These are phyloP conservation scores for Plasmodium gallinaceum DNA, from an alignment of 169 alveolate species.

Conservation along the genomic window DNA sequence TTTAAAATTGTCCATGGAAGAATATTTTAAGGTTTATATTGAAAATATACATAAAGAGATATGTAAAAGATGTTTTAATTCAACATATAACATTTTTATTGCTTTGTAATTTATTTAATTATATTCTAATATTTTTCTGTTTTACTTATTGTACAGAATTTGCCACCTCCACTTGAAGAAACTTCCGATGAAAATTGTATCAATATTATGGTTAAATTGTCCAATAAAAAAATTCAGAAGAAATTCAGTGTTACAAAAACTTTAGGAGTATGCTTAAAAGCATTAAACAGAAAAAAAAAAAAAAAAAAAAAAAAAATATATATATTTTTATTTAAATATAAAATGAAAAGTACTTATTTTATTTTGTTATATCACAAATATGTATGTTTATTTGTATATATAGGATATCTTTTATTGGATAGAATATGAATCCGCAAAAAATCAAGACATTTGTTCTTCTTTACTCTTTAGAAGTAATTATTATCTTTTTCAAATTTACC, in stretches of 20 bases:
- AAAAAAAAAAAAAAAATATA: conserved; percentile 3
- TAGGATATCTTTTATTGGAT: conserved; percentile 70
- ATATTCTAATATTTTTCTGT: background rate
- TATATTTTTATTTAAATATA: background rate
- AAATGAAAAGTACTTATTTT: background rate
- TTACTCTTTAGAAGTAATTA: conserved; percentile 28
- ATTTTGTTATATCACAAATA: background rate
- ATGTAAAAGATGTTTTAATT: background rate
- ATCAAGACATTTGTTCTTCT: conserved; percentile 19
- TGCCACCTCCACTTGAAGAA: conserved; percentile 50
- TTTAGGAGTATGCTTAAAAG: conserved; percentile 26
- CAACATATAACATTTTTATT: background rate
- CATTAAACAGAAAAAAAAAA: too few relatives aligned
- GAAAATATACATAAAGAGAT: background rate
- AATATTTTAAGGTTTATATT: conserved; percentile 47
- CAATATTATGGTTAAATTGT: conserved; percentile 45
- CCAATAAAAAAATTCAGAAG: conserved; percentile 52
- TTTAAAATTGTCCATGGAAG: conserved; percentile 58
- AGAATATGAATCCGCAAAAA: conserved; percentile 46
- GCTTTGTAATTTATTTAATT: background rate
- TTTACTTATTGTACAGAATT: conserved; percentile 23
- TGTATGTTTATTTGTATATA: background rate
- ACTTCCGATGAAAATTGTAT: conserved; percentile 25
- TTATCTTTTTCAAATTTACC: conserved; percentile 40
- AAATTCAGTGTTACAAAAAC: conserved; percentile 32